Percentiles rank a stretch among this genome's conserved stretches.
Evolutionary conservation across 108 stramenopile species (phyloP).

Genomic region (Cyclotella choctawhatcheeana): DNA sequence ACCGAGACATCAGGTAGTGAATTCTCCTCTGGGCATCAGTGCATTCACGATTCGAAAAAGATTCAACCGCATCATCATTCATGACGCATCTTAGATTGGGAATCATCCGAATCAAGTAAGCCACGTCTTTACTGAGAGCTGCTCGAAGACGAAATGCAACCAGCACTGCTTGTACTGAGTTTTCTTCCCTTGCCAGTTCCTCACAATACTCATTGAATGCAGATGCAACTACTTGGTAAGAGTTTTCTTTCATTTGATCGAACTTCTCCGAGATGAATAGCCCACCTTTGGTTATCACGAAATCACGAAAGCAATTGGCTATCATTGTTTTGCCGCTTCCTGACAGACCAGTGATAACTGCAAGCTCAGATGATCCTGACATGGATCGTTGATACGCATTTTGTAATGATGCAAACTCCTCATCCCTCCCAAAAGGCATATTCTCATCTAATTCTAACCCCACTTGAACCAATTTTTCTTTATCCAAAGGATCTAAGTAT

Average conservation of each 20-base stretch:
- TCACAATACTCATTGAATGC: slow-evolving; percentile 23
- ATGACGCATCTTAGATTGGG: slow-evolving; percentile 23
- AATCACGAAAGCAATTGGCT: not conserved
- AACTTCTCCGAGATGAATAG: slow-evolving; percentile 27
- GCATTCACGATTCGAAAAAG: slow-evolving; percentile 2
- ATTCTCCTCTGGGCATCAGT: slow-evolving; percentile 34
- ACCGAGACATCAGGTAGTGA: slow-evolving; percentile 28
- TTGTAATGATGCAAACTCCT: slow-evolving; percentile 1
- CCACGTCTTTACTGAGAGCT: slow-evolving; percentile 4
- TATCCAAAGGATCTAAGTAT: slow-evolving; percentile 12
- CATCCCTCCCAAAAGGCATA: slow-evolving; percentile 5
- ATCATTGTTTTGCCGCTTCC: slow-evolving; percentile 20
- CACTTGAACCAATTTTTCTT: not conserved
- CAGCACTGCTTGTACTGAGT: not conserved
- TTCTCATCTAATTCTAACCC: slow-evolving; percentile 14
- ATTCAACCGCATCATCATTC: not conserved
- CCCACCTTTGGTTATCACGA: slow-evolving; percentile 1
- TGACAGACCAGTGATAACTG: slow-evolving; percentile 25
- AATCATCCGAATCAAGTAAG: slow-evolving; percentile 23
- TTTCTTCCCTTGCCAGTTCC: not conserved
- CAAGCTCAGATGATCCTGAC: slow-evolving; percentile 11
- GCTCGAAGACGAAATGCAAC: slow-evolving; percentile 5
- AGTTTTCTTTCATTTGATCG: slow-evolving; percentile 15
- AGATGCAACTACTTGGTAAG: slow-evolving; percentile 13
- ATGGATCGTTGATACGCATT: slow-evolving; percentile 8